Base-by-base conservation (phyloP, 2,329 filamentous ascomycete species). In the Pezicula radicicola region DNA sequence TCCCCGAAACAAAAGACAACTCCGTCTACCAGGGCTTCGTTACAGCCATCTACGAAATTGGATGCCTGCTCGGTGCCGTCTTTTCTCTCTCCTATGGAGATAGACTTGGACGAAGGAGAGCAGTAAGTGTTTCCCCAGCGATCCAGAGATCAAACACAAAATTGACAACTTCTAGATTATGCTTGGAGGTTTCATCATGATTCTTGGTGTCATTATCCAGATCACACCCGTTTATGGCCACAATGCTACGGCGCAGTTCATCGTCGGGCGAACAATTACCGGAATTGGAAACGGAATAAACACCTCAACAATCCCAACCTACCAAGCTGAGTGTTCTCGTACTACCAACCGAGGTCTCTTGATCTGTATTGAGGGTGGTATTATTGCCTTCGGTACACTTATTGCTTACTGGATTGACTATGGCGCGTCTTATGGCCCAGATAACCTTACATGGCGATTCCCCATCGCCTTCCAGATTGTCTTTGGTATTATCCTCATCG, bases 351-450 rank as follows among this genome's bases (percentile, higher is more conserved):
- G 78, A 30, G 79, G 78, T 30, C 68, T 70, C 47, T 66, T 72
- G 21, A 75, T 81, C 39, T 77, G 76, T 18, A 75, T 78, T 3
- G 80, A 84, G 60, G 80, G 80, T 39, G 78, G 79, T 5, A 54
- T 83, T n/a, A 82, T 84, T 57, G 80, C 79, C 0, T 73, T 75
- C 36, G 73, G 73, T 4, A 75, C 95, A 66, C 85, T 97, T 55
- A 91, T 91, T 49, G 97, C 93, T 60, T 93, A 97, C 35, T 99
- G 94, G 94, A 92, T 97, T 37, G 94, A 97, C 70, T 97, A 97
- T 72, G 92, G 94, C 64, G 96, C 91, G 71, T 92, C 88, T 48
- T 97, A 81, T 67, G 96, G 97, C 64, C 73, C 89, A 54, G 88
- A 78, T 63, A 77, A 97, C 68, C 79, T 88, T 72, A 90, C 93